phyloP scores from a whole-genome alignment of 441 rosid species.

The Daphne laureola region DNA sequence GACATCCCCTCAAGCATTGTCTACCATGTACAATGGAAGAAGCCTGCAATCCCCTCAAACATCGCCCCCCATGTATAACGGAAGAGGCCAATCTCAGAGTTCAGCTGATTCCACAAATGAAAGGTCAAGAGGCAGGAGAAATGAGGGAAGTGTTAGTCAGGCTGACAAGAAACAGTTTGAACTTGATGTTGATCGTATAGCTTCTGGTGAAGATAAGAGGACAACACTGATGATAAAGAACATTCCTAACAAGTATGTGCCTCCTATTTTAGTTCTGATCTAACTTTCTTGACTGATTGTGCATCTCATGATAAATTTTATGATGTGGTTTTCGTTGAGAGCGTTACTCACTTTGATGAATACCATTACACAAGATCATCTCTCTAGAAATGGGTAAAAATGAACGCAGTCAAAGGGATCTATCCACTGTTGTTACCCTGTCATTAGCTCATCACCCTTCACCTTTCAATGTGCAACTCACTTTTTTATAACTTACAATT shows the following conservation, averaged over 20 bases:
- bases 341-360: too few relatives aligned
- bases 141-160: slow-evolving; percentile 42
- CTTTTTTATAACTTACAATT: neutral
- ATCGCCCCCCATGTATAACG: slow-evolving; percentile 30
- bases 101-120: slow-evolving; percentile 43
- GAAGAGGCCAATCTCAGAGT: slow-evolving; percentile 34
- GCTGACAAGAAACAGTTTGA: slow-evolving; percentile 62
- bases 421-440: neutral
- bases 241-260: slow-evolving; percentile 71
- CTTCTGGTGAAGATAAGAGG: slow-evolving; percentile 51
- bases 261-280: slow-evolving; percentile 2
- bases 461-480: too few relatives aligned
- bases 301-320: neutral
- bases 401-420: neutral
- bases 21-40: slow-evolving; percentile 31
- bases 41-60: slow-evolving; percentile 41
- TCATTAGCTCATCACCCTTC: too few relatives aligned
- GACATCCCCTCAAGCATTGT: slow-evolving; percentile 44
- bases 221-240: slow-evolving; percentile 79
- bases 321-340: too few relatives aligned
- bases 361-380: neutral
- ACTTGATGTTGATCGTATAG: slow-evolving; percentile 52
- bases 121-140: slow-evolving; percentile 49
- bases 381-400: neutral
- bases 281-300: neutral